A percentile compares a stretch with the other conserved stretches of the same genome.
Conservation (phyloP, 2,329 filamentous ascomycete species). For the Trichoderma sp. region DNA sequence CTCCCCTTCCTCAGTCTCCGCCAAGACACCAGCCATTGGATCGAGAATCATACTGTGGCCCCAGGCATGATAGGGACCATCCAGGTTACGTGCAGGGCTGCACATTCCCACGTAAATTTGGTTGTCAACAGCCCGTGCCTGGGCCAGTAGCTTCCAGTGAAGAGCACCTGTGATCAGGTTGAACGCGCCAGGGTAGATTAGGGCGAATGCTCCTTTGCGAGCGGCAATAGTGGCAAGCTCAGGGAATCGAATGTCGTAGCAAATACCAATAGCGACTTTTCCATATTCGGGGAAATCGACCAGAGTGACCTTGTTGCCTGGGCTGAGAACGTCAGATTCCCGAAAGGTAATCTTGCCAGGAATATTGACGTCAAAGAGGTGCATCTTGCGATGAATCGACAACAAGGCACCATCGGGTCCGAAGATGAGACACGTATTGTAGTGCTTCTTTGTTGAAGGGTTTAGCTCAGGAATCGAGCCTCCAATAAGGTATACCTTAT, state of each 20-base stretch:
- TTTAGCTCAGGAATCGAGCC: slow-evolving; percentile 89
- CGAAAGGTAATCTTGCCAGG: slow-evolving; percentile 90
- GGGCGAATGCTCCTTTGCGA: slow-evolving; percentile 75
- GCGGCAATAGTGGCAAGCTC: slow-evolving; percentile 89
- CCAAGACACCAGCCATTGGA: slow-evolving; percentile 77
- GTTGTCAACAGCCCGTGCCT: slow-evolving; percentile 86
- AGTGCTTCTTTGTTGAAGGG: slow-evolving; percentile 60
- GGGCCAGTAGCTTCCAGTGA: slow-evolving; percentile 83
- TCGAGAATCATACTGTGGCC: slow-evolving; percentile 88
- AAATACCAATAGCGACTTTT: slow-evolving; percentile 83
- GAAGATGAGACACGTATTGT: slow-evolving; percentile 90
- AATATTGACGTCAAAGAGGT: slow-evolving; percentile 97
- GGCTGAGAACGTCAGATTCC: slow-evolving; percentile 84
- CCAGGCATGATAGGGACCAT: slow-evolving; percentile 80
- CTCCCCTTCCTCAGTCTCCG: slow-evolving; percentile 75
- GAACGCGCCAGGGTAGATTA: slow-evolving; percentile 95
- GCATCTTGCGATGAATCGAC: slow-evolving; percentile 85
- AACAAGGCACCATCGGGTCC: slow-evolving; percentile 71
- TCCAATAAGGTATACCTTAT: slow-evolving; percentile 77
- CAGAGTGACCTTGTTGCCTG: slow-evolving; percentile 81
- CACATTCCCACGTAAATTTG: slow-evolving; percentile 91
- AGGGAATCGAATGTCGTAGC: slow-evolving; percentile 96
- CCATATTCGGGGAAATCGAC: slow-evolving; percentile 87
- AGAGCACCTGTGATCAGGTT: slow-evolving; percentile 89
- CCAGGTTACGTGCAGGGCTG: slow-evolving; percentile 79